Conservation (phyloP, 345 rosid genomes). For the Rhizophora mangle region DNA sequence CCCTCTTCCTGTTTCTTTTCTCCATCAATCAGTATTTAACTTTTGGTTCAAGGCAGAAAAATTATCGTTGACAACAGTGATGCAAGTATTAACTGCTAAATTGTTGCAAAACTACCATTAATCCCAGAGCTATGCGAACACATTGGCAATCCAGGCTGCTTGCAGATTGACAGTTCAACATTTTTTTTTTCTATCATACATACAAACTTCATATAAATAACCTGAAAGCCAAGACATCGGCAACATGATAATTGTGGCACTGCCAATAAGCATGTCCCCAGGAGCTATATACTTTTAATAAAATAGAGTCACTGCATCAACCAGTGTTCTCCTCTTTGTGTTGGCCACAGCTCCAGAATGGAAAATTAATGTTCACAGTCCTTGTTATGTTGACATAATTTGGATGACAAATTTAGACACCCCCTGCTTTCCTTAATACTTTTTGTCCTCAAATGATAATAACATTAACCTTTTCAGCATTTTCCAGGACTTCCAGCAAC, state of each 20-base stretch:
- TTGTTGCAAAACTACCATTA: no score
- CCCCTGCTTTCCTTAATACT: not conserved
- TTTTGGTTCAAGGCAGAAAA: no score
- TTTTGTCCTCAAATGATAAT: not conserved
- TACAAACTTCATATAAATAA: no score
- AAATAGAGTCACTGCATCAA: not conserved
- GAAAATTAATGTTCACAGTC: not conserved
- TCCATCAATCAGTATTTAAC: no score
- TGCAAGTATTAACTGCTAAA: no score
- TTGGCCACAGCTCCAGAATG: not conserved
- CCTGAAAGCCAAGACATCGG: not conserved
- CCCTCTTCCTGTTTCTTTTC: no score
- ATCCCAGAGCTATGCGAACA: not conserved
- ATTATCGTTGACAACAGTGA: no score
- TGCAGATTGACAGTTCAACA: not conserved
- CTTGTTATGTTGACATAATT: not conserved
- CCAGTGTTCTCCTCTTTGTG: not conserved
- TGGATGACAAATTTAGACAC: not conserved
- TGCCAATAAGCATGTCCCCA: not conserved
- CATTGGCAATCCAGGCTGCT: not conserved
- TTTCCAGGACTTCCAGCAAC: not conserved
- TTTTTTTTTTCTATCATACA: no score
- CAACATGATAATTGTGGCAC: not conserved
- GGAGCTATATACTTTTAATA: not conserved
- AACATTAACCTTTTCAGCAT: not conserved